Evolutionary conservation across 2,329 filamentous ascomycete species (phyloP).

Genomic region (Microdochium paspali): DNA sequence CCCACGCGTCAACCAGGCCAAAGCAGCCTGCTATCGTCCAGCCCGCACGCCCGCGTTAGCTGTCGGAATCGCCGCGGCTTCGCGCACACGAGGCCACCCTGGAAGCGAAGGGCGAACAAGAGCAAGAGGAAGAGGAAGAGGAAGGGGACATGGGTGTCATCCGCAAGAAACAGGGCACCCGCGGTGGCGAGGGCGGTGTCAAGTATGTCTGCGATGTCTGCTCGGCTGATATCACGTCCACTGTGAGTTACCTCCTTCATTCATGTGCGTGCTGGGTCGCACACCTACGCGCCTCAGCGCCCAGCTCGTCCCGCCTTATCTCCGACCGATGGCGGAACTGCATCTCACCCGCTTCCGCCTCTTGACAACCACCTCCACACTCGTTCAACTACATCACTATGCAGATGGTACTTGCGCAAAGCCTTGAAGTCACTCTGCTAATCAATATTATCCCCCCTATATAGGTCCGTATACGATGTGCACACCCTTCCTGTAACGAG

Average conservation of each 20-base stretch:
- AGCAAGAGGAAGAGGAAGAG: no score
- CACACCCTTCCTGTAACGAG: constrained; percentile 72
- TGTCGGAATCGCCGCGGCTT: background rate
- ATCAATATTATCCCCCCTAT: background rate
- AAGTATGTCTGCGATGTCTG: constrained; percentile 98
- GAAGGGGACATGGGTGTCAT: constrained; percentile 71
- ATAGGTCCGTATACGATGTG: constrained; percentile 90
- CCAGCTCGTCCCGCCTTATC: background rate
- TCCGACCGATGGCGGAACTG: background rate
- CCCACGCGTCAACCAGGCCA: no score
- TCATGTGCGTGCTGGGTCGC: constrained; percentile 1
- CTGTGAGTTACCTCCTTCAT: constrained; percentile 55
- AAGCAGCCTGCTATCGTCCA: no score
- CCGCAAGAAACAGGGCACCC: constrained; percentile 83
- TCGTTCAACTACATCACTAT: no score
- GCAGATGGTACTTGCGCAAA: background rate
- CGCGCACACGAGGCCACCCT: background rate
- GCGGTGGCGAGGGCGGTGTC: constrained; percentile 77
- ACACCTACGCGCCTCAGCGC: constrained; percentile 1
- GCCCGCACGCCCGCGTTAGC: no score
- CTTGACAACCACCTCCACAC: no score
- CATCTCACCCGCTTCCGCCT: background rate
- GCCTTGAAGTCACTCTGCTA: background rate
- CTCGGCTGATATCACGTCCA: constrained; percentile 92
- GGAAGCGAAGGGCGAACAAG: background rate